These are phyloP conservation scores for Phytopythium oedochilum DNA, from an alignment of 352 stramenopile species.

Conservation along the genomic window DNA sequence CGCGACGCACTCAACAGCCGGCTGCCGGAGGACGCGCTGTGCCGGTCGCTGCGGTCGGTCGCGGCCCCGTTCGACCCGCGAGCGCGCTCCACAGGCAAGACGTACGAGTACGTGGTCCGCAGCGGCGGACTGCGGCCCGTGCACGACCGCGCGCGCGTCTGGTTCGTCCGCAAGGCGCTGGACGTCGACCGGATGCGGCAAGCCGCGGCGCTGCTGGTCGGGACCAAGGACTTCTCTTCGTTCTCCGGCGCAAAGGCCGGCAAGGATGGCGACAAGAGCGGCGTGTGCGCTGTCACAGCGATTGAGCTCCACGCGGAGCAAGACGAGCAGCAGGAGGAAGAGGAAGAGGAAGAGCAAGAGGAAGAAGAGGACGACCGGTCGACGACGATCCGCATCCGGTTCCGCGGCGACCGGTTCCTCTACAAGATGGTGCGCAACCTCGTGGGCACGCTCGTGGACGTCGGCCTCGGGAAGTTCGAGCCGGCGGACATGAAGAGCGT, in stretches of 20 bases:
- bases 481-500: constrained; percentile 38
- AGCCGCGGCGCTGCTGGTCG: constrained; percentile 28
- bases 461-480: constrained; percentile 44
- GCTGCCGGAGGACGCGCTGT: constrained; percentile 56
- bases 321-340: constrained; percentile 18
- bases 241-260: constrained; percentile 54
- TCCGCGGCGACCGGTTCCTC: constrained; percentile 69
- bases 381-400: constrained; percentile 36
- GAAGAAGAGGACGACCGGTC: constrained; percentile 2
- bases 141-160: constrained; percentile 42
- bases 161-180: constrained; percentile 54
- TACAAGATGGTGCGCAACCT: constrained; percentile 88
- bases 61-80: constrained; percentile 46
- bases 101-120: constrained; percentile 63
- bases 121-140: constrained; percentile 47
- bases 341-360: constrained; percentile 21
- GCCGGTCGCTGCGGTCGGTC: constrained; percentile 23
- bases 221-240: constrained; percentile 56
- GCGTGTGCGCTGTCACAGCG: constrained; percentile 39
- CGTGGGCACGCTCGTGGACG: constrained; percentile 74
- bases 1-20: constrained; percentile 72
- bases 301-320: constrained; percentile 32
- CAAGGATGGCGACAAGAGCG: constrained; percentile 31
- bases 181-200: constrained; percentile 45
- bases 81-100: constrained; percentile 42